These are phyloP conservation scores for Xylaria polymorpha DNA, from an alignment of 2,329 filamentous ascomycete genomes.

Conservation along the genomic window DNA sequence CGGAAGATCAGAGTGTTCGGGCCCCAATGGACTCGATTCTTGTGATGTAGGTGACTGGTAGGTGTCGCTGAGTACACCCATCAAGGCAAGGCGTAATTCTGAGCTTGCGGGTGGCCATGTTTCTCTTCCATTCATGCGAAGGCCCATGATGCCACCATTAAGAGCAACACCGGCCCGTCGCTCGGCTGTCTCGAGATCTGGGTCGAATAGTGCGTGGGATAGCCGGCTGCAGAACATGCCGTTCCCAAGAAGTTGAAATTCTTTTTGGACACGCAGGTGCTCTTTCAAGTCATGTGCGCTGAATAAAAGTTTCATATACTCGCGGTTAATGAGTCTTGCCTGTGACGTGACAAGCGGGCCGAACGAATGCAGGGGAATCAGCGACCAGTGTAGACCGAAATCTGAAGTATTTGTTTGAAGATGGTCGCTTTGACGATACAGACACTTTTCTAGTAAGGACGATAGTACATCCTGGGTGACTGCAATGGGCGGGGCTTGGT, in stretches of 20 bases:
- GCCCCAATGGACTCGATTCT: conserved; percentile 47
- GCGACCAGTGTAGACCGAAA: conserved; percentile 66
- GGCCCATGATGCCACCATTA: conserved; percentile 78
- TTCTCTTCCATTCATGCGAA: conserved; percentile 82
- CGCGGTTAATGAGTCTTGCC: conserved; percentile 79
- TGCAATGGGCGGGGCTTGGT: conserved; percentile 50
- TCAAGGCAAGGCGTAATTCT: conserved; percentile 88
- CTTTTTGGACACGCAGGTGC: conserved; percentile 79
- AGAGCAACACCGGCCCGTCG: conserved; percentile 75
- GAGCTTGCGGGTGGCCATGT: conserved; percentile 95
- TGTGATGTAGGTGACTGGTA: conserved; percentile 57
- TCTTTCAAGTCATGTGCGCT: conserved; percentile 74
- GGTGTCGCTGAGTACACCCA: conserved; percentile 84
- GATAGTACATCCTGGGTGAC: conserved; percentile 53
- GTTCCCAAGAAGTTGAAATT: conserved; percentile 87
- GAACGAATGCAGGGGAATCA: conserved; percentile 78
- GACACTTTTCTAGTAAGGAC: conserved; percentile 54
- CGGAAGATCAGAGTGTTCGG: conserved; percentile 62
- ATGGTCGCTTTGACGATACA: conserved; percentile 50
- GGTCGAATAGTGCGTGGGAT: conserved; percentile 85
- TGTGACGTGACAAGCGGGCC: conserved; percentile 79
- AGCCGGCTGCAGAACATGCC: conserved; percentile 84
- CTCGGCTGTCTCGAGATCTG: conserved; percentile 83
- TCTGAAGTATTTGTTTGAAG: conserved; percentile 42
- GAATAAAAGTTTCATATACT: conserved; percentile 81